Conservation (phyloP, 2,329 filamentous ascomycete species). For the Fusarium paranaense region DNA sequence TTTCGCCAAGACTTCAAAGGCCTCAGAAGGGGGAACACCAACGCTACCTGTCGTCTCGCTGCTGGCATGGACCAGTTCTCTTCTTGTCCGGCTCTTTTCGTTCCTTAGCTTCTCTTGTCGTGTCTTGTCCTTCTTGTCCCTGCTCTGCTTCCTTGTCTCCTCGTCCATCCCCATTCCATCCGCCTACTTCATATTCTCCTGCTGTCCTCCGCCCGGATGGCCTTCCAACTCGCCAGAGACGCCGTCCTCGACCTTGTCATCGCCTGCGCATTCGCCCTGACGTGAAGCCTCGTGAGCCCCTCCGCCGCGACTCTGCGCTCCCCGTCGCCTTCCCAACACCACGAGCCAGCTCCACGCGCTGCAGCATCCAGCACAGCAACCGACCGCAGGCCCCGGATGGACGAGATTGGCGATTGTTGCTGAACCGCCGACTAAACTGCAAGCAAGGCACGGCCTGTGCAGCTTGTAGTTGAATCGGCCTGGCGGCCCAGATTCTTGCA, state of each 20-base stretch:
- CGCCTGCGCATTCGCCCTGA: slow-evolving; percentile 16
- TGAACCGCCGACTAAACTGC: slow-evolving; percentile 40
- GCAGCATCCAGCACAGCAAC: slow-evolving; percentile 3
- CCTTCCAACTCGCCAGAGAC: slow-evolving; percentile 24
- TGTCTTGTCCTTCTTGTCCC: slow-evolving; percentile 27
- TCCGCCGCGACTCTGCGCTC: background rate
- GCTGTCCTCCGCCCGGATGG: slow-evolving; percentile 30
- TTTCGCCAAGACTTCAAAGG: slow-evolving; percentile 48
- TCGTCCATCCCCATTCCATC: slow-evolving; percentile 22
- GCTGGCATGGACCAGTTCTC: slow-evolving; percentile 37
- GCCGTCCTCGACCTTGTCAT: slow-evolving; percentile 18
- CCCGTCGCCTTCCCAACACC: background rate
- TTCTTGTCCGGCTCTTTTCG: slow-evolving; percentile 32
- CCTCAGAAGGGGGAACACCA: slow-evolving; percentile 46
- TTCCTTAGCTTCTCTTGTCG: slow-evolving; percentile 21
- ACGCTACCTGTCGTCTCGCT: slow-evolving; percentile 39
- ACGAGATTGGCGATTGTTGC: slow-evolving; percentile 32
- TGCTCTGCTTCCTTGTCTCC: slow-evolving; percentile 24
- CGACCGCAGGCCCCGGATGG: slow-evolving; percentile 35
- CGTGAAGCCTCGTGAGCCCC: slow-evolving; percentile 19
- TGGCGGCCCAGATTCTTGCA: slow-evolving; percentile 12
- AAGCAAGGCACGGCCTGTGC: slow-evolving; percentile 30
- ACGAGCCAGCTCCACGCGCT: slow-evolving; percentile 12
- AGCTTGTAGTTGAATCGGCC: slow-evolving; percentile 33
- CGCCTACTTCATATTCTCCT: slow-evolving; percentile 12